Evolutionary conservation across 2,329 filamentous ascomycete genomes (phyloP), one percentile per base, ranked within the genome.

Genomic region (Clonostachys chloroleuca): DNA sequence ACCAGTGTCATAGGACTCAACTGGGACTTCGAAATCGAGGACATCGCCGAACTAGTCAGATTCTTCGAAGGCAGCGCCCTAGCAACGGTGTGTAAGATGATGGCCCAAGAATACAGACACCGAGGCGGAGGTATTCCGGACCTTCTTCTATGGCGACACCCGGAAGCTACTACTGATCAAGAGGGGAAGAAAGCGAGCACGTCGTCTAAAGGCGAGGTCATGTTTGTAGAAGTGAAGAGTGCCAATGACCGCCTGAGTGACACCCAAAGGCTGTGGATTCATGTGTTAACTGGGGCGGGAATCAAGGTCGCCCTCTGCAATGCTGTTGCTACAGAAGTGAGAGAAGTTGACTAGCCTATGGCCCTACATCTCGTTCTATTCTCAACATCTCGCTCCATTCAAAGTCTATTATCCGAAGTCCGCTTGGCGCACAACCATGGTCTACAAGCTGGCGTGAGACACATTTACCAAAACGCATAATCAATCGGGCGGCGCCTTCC

Each of bases 251-350:
- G 91, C 37, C 72, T 99, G 59, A 97, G 92, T 66, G 94, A 99
- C 72, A 95, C 92, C 16, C 94, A 99, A 70, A 75, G 94, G 56
- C 77, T 99, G 55, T 99, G 94, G 94, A 96, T 97, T 58, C 89
- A 97, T 73, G 90, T 96, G 8, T 75, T 99, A 46, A 86, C 84
- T 8, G 85, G 86, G 2, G 91, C 92, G 2, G 92, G 94, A 3
- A 79, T 97, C 37, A 81, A 78, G 55, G 92, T 97, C 30, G 92
- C 95, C 57, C 73, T 97, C 53, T 95, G 80, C 60, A 80, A 83
- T 61, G 81, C 80, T 12, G 66, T 80, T 36, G 78, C 79, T 37
- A 75, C 65, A 52, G 74, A 81, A 57, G 69, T 79, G 30, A 67
- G 67, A 49, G 63, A 70, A 43, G 59, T 71, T 53, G 65, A 64